Percentiles rank a stretch among this genome's conserved stretches.
Conservation (phyloP, 2,329 filamentous ascomycete species). For the Ceratocystis smalleyi region DNA sequence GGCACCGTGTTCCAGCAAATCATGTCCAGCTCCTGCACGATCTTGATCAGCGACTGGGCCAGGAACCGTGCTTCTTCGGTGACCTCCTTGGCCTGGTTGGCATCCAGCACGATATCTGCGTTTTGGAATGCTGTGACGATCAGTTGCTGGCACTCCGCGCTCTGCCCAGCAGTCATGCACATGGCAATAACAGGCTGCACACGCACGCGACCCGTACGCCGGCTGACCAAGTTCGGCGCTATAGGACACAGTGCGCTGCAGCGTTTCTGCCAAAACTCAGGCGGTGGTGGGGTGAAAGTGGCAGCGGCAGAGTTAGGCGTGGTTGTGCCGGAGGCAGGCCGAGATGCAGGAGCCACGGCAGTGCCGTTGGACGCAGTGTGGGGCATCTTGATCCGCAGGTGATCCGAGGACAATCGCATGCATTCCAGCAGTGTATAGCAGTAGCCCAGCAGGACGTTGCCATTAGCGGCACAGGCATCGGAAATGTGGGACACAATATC, state of each 20-base stretch:
- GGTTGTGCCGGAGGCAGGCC: not conserved
- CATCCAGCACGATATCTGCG: not conserved
- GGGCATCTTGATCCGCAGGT: slow-evolving; percentile 11
- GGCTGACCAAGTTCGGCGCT: not conserved
- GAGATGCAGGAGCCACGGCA: not conserved
- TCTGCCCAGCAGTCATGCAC: not conserved
- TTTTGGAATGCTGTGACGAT: not conserved
- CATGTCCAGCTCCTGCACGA: slow-evolving; percentile 13
- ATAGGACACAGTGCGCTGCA: slow-evolving; percentile 6
- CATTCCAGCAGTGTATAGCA: slow-evolving; percentile 8
- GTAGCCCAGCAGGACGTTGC: slow-evolving; percentile 8
- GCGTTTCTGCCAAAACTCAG: slow-evolving; percentile 13
- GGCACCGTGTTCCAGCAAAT: slow-evolving; percentile 4
- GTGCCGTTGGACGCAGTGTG: not conserved
- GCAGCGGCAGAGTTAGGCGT: not conserved
- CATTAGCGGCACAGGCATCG: not conserved
- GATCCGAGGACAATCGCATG: slow-evolving; percentile 1
- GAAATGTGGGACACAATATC: not conserved
- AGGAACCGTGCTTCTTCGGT: slow-evolving; percentile 4
- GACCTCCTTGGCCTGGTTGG: not conserved
- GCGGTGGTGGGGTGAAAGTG: not conserved
- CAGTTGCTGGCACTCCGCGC: not conserved
- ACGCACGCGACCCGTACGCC: not conserved
- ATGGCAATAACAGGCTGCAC: slow-evolving; percentile 1
- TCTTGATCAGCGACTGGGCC: slow-evolving; percentile 5